Percentiles rank a stretch among this genome's conserved stretches.
Conservation (phyloP, 768 basidiomycete species). For the Melanogaster broomeanus region DNA sequence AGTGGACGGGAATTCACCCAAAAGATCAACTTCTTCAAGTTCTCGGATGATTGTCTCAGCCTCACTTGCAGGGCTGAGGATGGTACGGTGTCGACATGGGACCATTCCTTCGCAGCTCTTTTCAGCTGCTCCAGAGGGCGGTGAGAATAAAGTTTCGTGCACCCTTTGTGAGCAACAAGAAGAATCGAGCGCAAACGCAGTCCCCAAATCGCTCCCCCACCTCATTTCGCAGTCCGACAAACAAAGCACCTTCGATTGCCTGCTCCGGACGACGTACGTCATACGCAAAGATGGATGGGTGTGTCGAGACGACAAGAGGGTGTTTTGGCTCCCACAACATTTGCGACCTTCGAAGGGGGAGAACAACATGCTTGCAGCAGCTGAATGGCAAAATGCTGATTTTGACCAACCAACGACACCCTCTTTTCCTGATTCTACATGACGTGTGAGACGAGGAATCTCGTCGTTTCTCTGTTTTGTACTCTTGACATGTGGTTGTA, state of each 20-base stretch:
- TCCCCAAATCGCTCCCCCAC: neutral
- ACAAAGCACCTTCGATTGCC: constrained; percentile 1
- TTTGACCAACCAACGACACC: constrained; percentile 1
- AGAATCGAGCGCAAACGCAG: neutral
- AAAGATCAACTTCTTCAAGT: neutral
- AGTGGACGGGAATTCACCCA: neutral
- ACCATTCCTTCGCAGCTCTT: neutral
- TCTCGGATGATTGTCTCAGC: constrained; percentile 1
- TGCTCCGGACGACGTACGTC: constrained; percentile 1
- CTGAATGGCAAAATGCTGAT: constrained; percentile 8
- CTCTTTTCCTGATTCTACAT: constrained; percentile 5
- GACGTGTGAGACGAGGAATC: neutral
- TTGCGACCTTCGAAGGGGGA: constrained; percentile 5
- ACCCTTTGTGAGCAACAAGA: neutral
- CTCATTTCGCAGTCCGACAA: constrained; percentile 6
- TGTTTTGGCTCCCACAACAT: constrained; percentile 14
- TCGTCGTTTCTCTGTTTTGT: too few species aligned
- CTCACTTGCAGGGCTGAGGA: constrained; percentile 3
- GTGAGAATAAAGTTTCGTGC: neutral
- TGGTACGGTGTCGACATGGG: constrained; percentile 2
- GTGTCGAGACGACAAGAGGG: constrained; percentile 1
- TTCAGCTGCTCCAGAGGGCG: neutral
- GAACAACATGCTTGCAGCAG: neutral
- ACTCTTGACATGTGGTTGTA: too few species aligned
- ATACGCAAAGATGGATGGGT: constrained; percentile 14